Conservation (phyloP, 1,284 basidiomycete species). For the Pseudozyma tsukubaensis region DNA sequence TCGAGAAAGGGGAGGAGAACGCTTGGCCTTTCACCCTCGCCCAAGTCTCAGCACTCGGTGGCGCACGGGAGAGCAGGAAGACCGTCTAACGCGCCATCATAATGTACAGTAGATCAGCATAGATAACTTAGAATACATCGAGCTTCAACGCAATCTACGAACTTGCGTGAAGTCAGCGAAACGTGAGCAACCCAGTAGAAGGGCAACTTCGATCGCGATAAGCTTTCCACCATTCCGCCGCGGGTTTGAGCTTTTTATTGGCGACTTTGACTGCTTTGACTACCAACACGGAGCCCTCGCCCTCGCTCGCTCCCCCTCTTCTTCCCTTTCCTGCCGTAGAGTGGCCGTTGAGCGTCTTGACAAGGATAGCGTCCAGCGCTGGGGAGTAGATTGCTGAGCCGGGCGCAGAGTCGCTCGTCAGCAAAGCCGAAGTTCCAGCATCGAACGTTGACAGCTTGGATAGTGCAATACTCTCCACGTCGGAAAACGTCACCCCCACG, state of each 20-base stretch:
- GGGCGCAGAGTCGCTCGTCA: neutral
- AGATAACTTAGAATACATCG: conserved; percentile 1
- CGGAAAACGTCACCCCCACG: conserved; percentile 2
- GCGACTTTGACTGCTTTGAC: conserved; percentile 34
- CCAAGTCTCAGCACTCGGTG: neutral
- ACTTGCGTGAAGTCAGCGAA: conserved; percentile 3
- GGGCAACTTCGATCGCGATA: conserved; percentile 50
- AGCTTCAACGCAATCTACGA: too few relatives aligned
- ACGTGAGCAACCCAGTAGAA: conserved; percentile 9
- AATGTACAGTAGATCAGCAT: neutral
- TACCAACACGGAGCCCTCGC: conserved; percentile 5
- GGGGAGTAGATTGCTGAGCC: conserved; percentile 29
- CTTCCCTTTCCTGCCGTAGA: too few relatives aligned
- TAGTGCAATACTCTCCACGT: neutral
- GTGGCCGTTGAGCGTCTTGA: conserved; percentile 3
- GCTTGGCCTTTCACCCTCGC: conserved; percentile 20
- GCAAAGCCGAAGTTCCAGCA: neutral
- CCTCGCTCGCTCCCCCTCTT: too few relatives aligned
- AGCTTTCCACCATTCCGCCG: conserved; percentile 49
- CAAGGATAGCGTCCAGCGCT: conserved; percentile 14
- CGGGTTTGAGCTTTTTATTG: conserved; percentile 39
- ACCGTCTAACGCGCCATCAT: neutral
- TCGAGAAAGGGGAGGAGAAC: neutral
- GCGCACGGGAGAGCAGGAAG: conserved; percentile 6
- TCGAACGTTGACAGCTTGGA: neutral